Base-by-base conservation (phyloP, 495 filamentous ascomycete genomes). In the Zalerion maritima region DNA sequence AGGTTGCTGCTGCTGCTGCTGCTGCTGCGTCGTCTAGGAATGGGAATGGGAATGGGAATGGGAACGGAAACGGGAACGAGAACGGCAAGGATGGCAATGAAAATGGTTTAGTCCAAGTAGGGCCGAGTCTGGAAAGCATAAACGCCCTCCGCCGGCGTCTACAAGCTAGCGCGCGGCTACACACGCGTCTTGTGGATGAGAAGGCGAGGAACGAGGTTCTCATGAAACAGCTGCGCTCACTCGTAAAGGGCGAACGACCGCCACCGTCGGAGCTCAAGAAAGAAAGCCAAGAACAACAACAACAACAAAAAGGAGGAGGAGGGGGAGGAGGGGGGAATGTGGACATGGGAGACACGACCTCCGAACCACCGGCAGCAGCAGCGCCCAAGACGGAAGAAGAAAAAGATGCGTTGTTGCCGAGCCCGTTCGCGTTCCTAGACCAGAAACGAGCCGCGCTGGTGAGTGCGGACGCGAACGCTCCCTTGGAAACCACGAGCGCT, bases 121-220 rank as follows among this genome's bases (percentile, higher is more conserved):
- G n/a, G n/a, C 73, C 72, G 16, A 78, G 58, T 14, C 60, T 62
- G 12, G 77, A 84, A 42, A 63, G 67, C 28, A 67, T 94, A 11
- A 68, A 71, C 30, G 47, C 58, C 6, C 73, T 83, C 28, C 74
- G 87, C 29, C 73, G 75, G 43, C 81, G 76, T 34, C 58, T 94
- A 10, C 70, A 77, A 32, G 86, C 91, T 37, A 84, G 79, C 13
- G 69, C 73, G 49, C 80, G 78, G 45, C 66, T 97, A 8, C 78
- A 87, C 42, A 60, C 61, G 17, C 71, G 77, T 5, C 64, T 97
- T 6, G 66, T 71, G 28, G 69, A 75, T 15, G 84, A 94, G 49
- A 66, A 63, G 35, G 64, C 69, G n/a, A 69, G 73, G 40, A 96
- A 96, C 49, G 76, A 72, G 2, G 63, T 63, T 2, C 62, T 86